Conservation (phyloP, 2,329 filamentous ascomycete genomes). For the Orbilia brochopaga region DNA sequence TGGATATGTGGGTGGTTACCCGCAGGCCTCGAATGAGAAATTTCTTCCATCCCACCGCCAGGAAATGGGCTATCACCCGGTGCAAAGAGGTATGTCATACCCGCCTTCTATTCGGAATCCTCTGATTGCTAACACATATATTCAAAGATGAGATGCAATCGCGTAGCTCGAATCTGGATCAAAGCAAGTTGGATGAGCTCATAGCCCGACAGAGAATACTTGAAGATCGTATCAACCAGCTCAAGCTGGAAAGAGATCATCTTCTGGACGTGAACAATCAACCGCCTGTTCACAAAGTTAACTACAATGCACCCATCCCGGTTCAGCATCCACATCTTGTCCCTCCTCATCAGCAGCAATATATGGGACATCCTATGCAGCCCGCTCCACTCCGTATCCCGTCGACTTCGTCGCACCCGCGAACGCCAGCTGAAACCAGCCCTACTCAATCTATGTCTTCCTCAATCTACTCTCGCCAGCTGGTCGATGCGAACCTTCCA, state of each 20-base stretch:
- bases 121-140: not conserved
- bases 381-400: slow-evolving; percentile 27
- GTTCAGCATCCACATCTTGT: slow-evolving; percentile 2
- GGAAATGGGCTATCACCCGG: slow-evolving; percentile 36
- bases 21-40: slow-evolving; percentile 8
- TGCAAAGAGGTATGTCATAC: slow-evolving; percentile 43
- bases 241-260: slow-evolving; percentile 42
- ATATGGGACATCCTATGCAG: slow-evolving; percentile 13
- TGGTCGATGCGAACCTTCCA: slow-evolving; percentile 22
- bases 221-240: slow-evolving; percentile 46
- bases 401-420: slow-evolving; percentile 12
- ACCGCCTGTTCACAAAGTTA: slow-evolving; percentile 23
- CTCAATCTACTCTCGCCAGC: slow-evolving; percentile 26
- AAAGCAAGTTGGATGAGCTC: slow-evolving; percentile 45
- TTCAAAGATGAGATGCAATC: slow-evolving; percentile 47
- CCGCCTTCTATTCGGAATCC: not conserved
- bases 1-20: slow-evolving; percentile 36
- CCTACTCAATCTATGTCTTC: slow-evolving; percentile 33
- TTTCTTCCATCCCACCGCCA: slow-evolving; percentile 29
- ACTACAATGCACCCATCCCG: slow-evolving; percentile 23
- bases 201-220: slow-evolving; percentile 43
- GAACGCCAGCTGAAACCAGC: slow-evolving; percentile 18
- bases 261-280: slow-evolving; percentile 35
- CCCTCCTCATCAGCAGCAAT: slow-evolving; percentile 7
- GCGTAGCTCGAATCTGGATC: slow-evolving; percentile 40